Conservation (phyloP, 2,329 filamentous ascomycete species). For the Pseudocercospora crystallina region DNA sequence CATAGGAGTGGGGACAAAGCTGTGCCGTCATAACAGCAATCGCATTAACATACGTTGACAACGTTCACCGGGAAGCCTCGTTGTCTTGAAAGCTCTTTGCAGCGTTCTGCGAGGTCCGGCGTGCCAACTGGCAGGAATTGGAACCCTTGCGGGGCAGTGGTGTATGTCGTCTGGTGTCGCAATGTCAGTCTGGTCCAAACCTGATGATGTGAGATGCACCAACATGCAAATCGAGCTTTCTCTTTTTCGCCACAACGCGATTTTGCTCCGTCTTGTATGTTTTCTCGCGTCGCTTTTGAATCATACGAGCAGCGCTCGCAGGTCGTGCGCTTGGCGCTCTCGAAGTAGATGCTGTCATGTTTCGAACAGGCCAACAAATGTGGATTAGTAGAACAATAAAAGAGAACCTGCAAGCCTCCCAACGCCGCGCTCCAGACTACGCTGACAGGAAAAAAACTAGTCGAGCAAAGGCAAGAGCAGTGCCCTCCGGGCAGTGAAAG, state of each 20-base stretch:
- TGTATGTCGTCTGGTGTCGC: conserved; percentile 52
- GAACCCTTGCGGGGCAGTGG: conserved; percentile 58
- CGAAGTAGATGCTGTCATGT: conserved; percentile 17
- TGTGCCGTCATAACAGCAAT: conserved; percentile 1
- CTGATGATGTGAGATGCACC: conserved; percentile 25
- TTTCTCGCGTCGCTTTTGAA: conserved; percentile 40
- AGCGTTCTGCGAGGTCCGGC: conserved; percentile 58
- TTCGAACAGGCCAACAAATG: conserved; percentile 10
- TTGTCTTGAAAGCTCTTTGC: conserved; percentile 60
- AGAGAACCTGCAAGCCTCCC: conserved; percentile 9
- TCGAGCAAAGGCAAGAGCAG: neutral
- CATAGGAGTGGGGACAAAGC: conserved; percentile 1
- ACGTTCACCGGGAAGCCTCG: conserved; percentile 56
- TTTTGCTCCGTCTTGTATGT: conserved; percentile 61
- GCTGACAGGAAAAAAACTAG: neutral
- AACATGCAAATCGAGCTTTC: conserved; percentile 55
- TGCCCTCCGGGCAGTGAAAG: neutral
- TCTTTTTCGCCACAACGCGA: conserved; percentile 59
- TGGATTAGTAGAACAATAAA: conserved; percentile 19
- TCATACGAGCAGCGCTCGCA: conserved; percentile 27
- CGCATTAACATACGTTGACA: conserved; percentile 57
- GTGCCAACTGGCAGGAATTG: conserved; percentile 62
- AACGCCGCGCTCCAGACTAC: conserved; percentile 4
- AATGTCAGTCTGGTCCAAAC: conserved; percentile 26
- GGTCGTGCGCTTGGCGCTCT: conserved; percentile 22